Conservation (phyloP, 2,329 filamentous ascomycete genomes). For the Aspergillus sp. region DNA sequence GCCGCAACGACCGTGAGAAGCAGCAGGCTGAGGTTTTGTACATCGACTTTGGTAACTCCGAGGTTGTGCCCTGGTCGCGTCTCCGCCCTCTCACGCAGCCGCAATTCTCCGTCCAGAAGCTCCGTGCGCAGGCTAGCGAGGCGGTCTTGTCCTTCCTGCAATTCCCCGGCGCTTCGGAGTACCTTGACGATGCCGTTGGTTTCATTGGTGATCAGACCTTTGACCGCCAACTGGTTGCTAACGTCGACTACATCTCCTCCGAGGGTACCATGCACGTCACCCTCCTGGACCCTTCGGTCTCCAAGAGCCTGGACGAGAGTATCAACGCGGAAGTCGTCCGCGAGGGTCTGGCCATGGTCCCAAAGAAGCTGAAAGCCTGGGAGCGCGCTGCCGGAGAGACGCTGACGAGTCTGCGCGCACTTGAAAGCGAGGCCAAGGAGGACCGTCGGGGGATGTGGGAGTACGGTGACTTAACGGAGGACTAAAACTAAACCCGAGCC, state of each 20-base stretch:
- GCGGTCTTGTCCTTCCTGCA: constrained; percentile 83
- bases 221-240: constrained; percentile 72
- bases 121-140: constrained; percentile 80
- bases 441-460: constrained; percentile 89
- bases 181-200: constrained; percentile 68
- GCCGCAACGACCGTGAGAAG: constrained; percentile 82
- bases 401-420: constrained; percentile 61
- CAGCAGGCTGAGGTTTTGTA: constrained; percentile 88
- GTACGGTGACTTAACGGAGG: constrained; percentile 92
- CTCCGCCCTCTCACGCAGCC: constrained; percentile 71
- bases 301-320: constrained; percentile 61
- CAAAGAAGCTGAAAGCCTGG: constrained; percentile 84
- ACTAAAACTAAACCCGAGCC: constrained; percentile 41
- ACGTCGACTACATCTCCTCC: constrained; percentile 76
- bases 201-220: constrained; percentile 69
- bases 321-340: constrained; percentile 81
- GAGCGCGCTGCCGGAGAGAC: constrained; percentile 69
- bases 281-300: constrained; percentile 66
- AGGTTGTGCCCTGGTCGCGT: constrained; percentile 74
- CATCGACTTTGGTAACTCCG: constrained; percentile 92
- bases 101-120: constrained; percentile 71
- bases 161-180: constrained; percentile 73
- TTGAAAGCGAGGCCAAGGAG: constrained; percentile 70
- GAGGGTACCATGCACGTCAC: constrained; percentile 81
- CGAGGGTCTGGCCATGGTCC: constrained; percentile 82